Evolutionary conservation across 768 basidiomycete species (phyloP).

Genomic region (Mycena sanguinolenta): DNA sequence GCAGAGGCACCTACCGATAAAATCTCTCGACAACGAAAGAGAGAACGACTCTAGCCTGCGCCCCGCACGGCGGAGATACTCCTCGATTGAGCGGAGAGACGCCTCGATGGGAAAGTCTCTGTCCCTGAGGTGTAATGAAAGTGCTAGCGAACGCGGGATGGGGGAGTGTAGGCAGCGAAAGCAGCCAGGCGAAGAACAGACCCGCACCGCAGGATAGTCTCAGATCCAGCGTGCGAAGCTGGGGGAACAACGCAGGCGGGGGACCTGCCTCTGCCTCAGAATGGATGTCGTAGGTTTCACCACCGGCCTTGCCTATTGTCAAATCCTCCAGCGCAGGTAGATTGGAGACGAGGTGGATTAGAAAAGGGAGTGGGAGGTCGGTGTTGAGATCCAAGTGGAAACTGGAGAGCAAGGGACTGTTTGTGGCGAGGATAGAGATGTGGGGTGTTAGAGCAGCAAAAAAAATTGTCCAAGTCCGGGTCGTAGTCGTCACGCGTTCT

Average conservation of each 20-base stretch:
- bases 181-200: background rate
- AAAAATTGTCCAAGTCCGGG: background rate
- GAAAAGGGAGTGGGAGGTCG: background rate
- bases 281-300: background rate
- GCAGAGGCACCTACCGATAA: background rate
- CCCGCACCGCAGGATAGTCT: background rate
- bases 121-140: background rate
- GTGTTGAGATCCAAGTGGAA: slow-evolving; percentile 2
- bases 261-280: background rate
- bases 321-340: background rate
- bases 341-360: background rate
- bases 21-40: background rate
- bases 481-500: background rate
- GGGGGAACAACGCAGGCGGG: background rate
- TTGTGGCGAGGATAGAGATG: background rate
- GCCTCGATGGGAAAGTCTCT: background rate
- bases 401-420: background rate
- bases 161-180: background rate
- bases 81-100: background rate
- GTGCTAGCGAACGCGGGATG: background rate
- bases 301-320: background rate
- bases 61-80: background rate
- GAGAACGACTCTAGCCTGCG: background rate
- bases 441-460: background rate
- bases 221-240: background rate